These are phyloP conservation scores for Podospora bellae-mahoneyi DNA, from an alignment of 495 filamentous ascomycete genomes.

Conservation along the genomic window DNA sequence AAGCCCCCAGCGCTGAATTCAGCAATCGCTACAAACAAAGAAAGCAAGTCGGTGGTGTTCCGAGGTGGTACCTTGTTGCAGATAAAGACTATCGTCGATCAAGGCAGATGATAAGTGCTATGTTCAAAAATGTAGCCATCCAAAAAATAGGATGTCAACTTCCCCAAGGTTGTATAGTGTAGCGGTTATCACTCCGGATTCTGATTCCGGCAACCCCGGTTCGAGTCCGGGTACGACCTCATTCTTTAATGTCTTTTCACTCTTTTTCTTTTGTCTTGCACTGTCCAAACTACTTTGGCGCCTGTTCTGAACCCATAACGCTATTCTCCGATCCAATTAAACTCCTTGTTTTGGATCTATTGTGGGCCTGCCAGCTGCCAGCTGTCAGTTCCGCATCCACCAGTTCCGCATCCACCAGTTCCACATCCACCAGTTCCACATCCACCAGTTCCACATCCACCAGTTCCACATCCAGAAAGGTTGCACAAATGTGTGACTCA, in stretches of 20 bases:
- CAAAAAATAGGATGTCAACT: not conserved
- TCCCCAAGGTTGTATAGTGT: constrained; percentile 16
- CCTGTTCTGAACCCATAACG: too few species aligned
- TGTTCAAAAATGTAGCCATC: not conserved
- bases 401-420: not conserved
- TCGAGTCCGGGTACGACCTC: constrained; percentile 18
- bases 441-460: not conserved
- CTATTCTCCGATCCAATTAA: not conserved
- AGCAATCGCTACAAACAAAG: not conserved
- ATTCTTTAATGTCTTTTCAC: not conserved
- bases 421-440: not conserved
- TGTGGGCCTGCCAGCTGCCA: not conserved
- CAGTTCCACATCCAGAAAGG: not conserved
- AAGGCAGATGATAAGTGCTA: too few species aligned
- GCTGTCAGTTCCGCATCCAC: too few species aligned
- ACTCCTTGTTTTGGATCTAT: not conserved
- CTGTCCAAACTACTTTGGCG: not conserved
- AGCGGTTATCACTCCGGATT: constrained; percentile 23
- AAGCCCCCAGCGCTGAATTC: not conserved
- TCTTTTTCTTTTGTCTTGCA: not conserved
- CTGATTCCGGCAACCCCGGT: constrained; percentile 22
- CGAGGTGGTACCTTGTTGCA: too few species aligned
- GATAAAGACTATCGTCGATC: too few species aligned
- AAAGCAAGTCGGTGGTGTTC: not conserved
- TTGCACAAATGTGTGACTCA: not conserved